A percentile compares a stretch with the other conserved stretches of the same genome.
Conservation (phyloP, 352 stramenopile species). For the Phytophthora hibernalis region DNA sequence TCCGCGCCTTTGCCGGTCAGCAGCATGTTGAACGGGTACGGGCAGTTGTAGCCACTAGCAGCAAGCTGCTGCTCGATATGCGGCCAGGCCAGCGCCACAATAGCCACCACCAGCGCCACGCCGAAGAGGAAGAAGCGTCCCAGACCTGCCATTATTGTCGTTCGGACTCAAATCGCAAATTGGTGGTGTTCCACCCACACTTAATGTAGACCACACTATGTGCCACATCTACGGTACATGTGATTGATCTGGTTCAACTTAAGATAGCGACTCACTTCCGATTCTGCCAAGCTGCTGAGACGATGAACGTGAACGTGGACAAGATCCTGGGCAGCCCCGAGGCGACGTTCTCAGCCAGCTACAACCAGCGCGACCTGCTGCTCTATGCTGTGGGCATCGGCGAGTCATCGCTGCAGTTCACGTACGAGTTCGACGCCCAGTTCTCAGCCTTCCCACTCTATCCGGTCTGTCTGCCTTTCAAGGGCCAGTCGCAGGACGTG, state of each 20-base stretch:
- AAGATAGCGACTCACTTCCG: constrained; percentile 22
- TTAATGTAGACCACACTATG: background rate
- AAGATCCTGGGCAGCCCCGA: constrained; percentile 65
- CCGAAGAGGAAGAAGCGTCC: constrained; percentile 54
- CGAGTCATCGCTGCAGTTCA: constrained; percentile 87
- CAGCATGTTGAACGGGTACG: constrained; percentile 72
- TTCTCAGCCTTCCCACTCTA: constrained; percentile 92
- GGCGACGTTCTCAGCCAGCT: constrained; percentile 65
- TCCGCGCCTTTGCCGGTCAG: constrained; percentile 31
- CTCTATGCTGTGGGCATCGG: constrained; percentile 91
- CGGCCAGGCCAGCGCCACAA: constrained; percentile 73
- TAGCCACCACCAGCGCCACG: constrained; percentile 58
- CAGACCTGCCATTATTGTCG: constrained; percentile 35
- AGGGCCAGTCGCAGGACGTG: constrained; percentile 87
- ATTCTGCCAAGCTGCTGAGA: constrained; percentile 12
- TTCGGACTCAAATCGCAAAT: constrained; percentile 25
- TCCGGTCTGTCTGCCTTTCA: constrained; percentile 89
- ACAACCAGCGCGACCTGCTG: constrained; percentile 92
- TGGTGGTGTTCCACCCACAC: constrained; percentile 1
- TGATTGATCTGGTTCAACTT: constrained; percentile 25
- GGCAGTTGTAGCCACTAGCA: constrained; percentile 58
- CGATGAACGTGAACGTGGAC: constrained; percentile 69
- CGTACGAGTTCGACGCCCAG: constrained; percentile 86
- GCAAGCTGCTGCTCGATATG: constrained; percentile 75
- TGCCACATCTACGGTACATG: background rate